Conservation (phyloP, 768 basidiomycete genomes). For the Cytidiella melzeri region DNA sequence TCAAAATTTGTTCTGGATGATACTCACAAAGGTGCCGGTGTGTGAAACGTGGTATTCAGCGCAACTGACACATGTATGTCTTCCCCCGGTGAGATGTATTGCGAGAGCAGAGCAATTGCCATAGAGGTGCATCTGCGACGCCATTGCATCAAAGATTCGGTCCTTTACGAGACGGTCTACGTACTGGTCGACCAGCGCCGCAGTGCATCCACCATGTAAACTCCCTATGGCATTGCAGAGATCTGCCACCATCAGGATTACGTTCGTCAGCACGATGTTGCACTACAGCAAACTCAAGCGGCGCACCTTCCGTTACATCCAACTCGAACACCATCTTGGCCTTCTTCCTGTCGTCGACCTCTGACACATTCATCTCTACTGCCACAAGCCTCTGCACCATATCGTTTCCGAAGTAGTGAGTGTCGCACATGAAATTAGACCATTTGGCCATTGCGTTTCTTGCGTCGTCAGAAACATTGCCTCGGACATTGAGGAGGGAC, state of each 20-base stretch:
- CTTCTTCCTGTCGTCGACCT: not conserved
- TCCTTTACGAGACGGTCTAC: not conserved
- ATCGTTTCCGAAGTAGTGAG: not conserved
- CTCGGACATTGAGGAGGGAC: no score
- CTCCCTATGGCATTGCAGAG: not conserved
- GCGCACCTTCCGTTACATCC: not conserved
- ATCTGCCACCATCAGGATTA: not conserved
- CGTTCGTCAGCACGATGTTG: no score
- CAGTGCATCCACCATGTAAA: not conserved
- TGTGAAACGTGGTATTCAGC: conserved; percentile 6
- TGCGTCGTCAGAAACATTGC: not conserved
- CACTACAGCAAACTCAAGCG: no score
- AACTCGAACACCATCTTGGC: not conserved
- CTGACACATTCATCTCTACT: not conserved
- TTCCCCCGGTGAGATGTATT: not conserved
- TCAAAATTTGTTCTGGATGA: not conserved
- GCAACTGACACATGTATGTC: not conserved
- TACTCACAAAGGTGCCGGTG: conserved; percentile 1
- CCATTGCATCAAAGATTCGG: no score
- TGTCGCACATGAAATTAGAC: not conserved
- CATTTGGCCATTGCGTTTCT: not conserved
- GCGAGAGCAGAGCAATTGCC: not conserved
- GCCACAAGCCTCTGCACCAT: not conserved
- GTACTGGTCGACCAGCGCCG: not conserved
- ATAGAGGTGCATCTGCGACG: conserved; percentile 2